Base-by-base conservation (phyloP, 495 filamentous ascomycete genomes). In the Parathielavia hyrcaniae region DNA sequence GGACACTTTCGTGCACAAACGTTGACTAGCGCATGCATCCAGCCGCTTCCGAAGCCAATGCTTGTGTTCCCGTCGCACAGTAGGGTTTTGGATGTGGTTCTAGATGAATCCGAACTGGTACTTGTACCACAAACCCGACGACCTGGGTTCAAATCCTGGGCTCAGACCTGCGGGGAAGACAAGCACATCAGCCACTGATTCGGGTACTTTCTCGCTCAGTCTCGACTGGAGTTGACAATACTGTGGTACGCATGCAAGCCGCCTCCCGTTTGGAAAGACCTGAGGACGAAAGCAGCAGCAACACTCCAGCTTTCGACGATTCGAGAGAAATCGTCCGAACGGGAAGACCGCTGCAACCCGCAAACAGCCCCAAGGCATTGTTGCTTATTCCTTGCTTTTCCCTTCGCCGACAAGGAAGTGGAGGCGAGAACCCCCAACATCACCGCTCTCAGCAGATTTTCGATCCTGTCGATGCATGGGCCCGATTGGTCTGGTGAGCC, bases 1-100 rank as follows among this genome's bases (percentile, higher is more conserved):
- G 53, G 82, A 84, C 61, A 83, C 82, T 5, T 84, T 83, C 57
- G 67, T 78, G 23, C 78, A 81, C 63, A 74, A 72, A 46, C 75
- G 74, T 50, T 71, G 66, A 51, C 9, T 10, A 10, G 16, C 22
- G 36, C 16, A 38, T 55, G 53, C 53, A 55, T 10, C 32, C 17
- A 46, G 49, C 38, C 35, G 34, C 20, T 34, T 43, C 17, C 11
- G n/a, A 14, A 38, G 45, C 35, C 43, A 52, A 32, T 4, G 19
- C 11, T 20, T 30, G 41, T 43, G 35, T 30, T 0, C 26, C 30
- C 11, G 26, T 30, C 8, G 5, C 11, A 22, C 41, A 47, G 13
- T 30, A 11, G 10, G 13, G 35, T 30, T 20, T 12, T 10, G 19
- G 43, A 20, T 8, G 14, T 20, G 4, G n/a, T 38, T 17, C 1